These are phyloP conservation scores for Penicillium vulpinum DNA, from an alignment of 2,329 filamentous ascomycete species.

Conservation along the genomic window DNA sequence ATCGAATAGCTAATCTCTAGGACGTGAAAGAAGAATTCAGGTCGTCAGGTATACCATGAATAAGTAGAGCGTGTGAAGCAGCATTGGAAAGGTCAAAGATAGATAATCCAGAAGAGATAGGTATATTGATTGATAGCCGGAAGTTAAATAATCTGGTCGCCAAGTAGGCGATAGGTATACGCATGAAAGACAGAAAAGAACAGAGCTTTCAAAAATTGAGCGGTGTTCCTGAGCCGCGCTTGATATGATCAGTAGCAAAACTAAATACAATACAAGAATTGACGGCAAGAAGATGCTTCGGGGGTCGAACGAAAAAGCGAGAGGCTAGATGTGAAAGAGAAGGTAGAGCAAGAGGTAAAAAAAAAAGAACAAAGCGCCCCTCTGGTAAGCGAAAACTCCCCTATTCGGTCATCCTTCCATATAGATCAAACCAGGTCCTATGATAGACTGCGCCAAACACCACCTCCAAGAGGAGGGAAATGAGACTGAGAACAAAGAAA, in stretches of 20 bases:
- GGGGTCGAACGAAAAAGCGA: slow-evolving; percentile 13
- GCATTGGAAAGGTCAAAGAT: no score
- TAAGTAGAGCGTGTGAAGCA: not conserved
- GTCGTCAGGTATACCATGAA: not conserved
- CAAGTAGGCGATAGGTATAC: not conserved
- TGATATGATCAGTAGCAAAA: slow-evolving; percentile 15
- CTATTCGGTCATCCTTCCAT: slow-evolving; percentile 22
- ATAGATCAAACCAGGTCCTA: slow-evolving; percentile 19
- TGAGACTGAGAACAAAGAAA: slow-evolving; percentile 11
- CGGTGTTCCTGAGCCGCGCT: slow-evolving; percentile 9
- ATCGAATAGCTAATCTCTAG: not conserved
- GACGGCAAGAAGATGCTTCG: slow-evolving; percentile 16
- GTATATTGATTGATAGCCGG: not conserved
- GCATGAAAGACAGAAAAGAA: not conserved
- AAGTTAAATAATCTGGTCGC: not conserved
- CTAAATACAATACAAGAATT: slow-evolving; percentile 36
- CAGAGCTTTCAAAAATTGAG: not conserved
- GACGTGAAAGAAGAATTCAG: not conserved
- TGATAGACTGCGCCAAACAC: slow-evolving; percentile 24
- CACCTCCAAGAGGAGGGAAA: slow-evolving; percentile 8
- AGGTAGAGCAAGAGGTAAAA: slow-evolving; percentile 11
- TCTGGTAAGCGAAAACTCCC: slow-evolving; percentile 25
- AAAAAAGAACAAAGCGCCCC: slow-evolving; percentile 16
- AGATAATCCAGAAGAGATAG: not conserved
- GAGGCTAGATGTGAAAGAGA: slow-evolving; percentile 21